phyloP scores from a whole-genome alignment of 2,329 filamentous ascomycete species.

The Bipolaris zeicola region DNA sequence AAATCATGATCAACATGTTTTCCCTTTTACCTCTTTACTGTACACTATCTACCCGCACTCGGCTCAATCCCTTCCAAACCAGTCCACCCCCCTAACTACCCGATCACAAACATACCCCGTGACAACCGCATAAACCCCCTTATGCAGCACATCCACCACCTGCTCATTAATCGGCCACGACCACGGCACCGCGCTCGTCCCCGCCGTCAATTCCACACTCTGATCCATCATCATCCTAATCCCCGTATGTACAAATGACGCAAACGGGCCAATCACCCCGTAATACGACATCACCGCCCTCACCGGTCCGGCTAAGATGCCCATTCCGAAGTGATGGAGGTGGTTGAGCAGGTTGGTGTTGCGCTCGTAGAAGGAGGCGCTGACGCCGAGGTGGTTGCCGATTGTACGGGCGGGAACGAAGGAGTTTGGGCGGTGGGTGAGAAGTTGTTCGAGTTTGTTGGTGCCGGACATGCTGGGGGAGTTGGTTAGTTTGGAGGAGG shows the following conservation, averaged over 20 bases:
- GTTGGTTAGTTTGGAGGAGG: background rate
- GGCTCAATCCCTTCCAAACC: slow-evolving; percentile 14
- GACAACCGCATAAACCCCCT: slow-evolving; percentile 34
- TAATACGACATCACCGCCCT: slow-evolving; percentile 39
- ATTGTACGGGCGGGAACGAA: slow-evolving; percentile 41
- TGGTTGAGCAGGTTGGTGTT: slow-evolving; percentile 35
- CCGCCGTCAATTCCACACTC: slow-evolving; percentile 36
- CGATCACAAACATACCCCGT: slow-evolving; percentile 36
- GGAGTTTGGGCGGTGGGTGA: slow-evolving; percentile 37
- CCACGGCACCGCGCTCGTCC: slow-evolving; percentile 40
- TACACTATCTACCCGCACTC: no score
- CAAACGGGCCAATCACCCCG: slow-evolving; percentile 41
- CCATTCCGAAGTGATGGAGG: slow-evolving; percentile 37
- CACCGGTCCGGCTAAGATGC: slow-evolving; percentile 34
- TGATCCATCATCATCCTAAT: slow-evolving; percentile 40
- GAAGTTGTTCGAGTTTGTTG: slow-evolving; percentile 37
- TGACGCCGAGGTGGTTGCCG: slow-evolving; percentile 32
- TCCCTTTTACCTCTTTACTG: no score
- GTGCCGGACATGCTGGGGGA: slow-evolving; percentile 33
- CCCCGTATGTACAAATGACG: slow-evolving; percentile 36
- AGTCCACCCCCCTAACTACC: slow-evolving; percentile 24
- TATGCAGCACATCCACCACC: slow-evolving; percentile 39
- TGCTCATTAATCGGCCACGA: slow-evolving; percentile 45
- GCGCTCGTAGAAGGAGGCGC: slow-evolving; percentile 10
- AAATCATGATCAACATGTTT: no score